Conservation (phyloP, 306 rosid genomes). For the Delonix regia region DNA sequence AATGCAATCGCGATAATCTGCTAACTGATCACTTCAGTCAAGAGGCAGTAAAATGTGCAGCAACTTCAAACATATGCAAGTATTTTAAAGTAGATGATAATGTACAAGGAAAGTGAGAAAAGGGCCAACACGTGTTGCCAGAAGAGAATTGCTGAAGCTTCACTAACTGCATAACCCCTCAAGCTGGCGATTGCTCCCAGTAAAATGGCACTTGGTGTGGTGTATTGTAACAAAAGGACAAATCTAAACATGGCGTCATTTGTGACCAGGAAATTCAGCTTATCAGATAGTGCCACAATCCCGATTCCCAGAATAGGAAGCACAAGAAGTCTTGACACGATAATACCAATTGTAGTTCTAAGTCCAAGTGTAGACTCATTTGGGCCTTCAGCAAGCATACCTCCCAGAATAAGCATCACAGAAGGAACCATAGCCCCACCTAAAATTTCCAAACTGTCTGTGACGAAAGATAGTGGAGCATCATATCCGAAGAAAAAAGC, state of each 20-base stretch:
- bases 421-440: conserved; percentile 84
- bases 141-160: conserved; percentile 87
- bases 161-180: conserved; percentile 89
- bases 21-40: neutral
- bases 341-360: conserved; percentile 71
- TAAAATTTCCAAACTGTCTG: conserved; percentile 73
- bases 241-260: conserved; percentile 70
- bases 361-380: conserved; percentile 74
- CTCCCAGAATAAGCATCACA: conserved; percentile 90
- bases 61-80: conserved; percentile 45
- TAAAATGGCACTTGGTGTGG: conserved; percentile 86
- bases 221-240: conserved; percentile 83
- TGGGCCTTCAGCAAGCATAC: conserved; percentile 95
- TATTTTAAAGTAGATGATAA: conserved; percentile 69
- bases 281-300: conserved; percentile 60
- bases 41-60: conserved; percentile 9
- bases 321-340: conserved; percentile 75
- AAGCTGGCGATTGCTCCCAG: conserved; percentile 89
- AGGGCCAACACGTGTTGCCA: conserved; percentile 92
- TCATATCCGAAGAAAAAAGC: conserved; percentile 65
- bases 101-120: conserved; percentile 74
- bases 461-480: conserved; percentile 73
- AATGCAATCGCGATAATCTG: conserved; percentile 19
- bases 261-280: conserved; percentile 57
- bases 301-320: conserved; percentile 87